Evolutionary conservation across 139 green algal species (phyloP).

Genomic region (Chlamydomonas asymmetrica): DNA sequence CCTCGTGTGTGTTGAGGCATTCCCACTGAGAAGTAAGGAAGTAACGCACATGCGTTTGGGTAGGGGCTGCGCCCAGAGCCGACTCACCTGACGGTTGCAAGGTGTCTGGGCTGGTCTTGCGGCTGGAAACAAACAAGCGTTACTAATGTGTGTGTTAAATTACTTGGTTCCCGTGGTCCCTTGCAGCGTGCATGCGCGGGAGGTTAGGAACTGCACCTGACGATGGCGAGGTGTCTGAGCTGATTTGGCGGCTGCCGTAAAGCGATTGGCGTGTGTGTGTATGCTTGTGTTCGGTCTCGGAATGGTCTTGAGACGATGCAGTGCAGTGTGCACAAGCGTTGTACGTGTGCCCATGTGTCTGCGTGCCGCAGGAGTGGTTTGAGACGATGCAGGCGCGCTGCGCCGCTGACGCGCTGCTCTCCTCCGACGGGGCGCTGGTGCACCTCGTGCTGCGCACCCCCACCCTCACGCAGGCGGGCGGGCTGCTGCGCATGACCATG

Average conservation of each 20-base stretch:
- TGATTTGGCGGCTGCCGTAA: not conserved
- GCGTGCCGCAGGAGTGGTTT: conserved; percentile 27
- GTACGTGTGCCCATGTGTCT: not conserved
- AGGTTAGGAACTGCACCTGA: not conserved
- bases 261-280: not conserved
- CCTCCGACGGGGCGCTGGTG: conserved; percentile 29
- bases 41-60: too few species aligned
- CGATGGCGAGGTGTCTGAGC: not conserved
- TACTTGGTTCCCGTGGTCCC: too few species aligned
- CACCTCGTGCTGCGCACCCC: conserved; percentile 65
- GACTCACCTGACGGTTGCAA: too few species aligned
- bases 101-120: too few species aligned
- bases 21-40: too few species aligned
- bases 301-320: too few species aligned
- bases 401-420: not conserved
- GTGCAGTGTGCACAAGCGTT: not conserved
- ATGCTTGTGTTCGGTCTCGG: too few species aligned
- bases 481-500: conserved; percentile 78
- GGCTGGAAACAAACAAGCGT: too few species aligned
- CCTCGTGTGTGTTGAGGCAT: too few species aligned
- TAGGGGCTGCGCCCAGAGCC: too few species aligned
- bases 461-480: conserved; percentile 78
- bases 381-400: conserved; percentile 22
- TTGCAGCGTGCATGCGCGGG: not conserved
- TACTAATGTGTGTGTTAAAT: too few species aligned